phyloP scores from a whole-genome alignment of 495 filamentous ascomycete genomes.

The Podospora didyma region DNA sequence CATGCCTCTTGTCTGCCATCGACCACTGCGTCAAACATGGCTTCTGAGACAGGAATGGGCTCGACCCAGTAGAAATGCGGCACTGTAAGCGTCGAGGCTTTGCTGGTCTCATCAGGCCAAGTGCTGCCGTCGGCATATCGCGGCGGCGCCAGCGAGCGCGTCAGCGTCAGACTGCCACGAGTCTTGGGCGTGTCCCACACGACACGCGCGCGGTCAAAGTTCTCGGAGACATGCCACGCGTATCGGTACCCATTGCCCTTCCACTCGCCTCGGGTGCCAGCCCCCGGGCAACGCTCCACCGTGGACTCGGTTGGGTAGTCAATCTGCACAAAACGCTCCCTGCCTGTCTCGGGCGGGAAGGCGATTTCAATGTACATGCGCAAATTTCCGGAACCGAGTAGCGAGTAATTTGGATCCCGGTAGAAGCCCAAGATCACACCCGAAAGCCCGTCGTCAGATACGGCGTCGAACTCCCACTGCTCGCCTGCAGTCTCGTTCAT shows the following conservation, averaged over 20 bases:
- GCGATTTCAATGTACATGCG: slow-evolving; percentile 10
- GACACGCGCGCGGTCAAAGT: slow-evolving; percentile 1
- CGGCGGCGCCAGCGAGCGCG: slow-evolving; percentile 2
- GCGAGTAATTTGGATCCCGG: slow-evolving; percentile 10
- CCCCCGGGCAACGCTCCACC: slow-evolving; percentile 6
- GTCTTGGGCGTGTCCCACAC: slow-evolving; percentile 4
- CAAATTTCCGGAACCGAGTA: slow-evolving; percentile 5
- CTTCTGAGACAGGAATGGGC: slow-evolving; percentile 5
- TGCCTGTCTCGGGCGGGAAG: neutral
- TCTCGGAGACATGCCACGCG: slow-evolving; percentile 5
- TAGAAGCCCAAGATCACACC: slow-evolving; percentile 11
- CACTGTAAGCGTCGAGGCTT: slow-evolving; percentile 6
- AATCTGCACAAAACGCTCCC: slow-evolving; percentile 8
- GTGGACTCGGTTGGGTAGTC: slow-evolving; percentile 8
- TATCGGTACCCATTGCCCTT: slow-evolving; percentile 5
- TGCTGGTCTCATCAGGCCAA: slow-evolving; percentile 1
- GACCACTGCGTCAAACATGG: slow-evolving; percentile 1
- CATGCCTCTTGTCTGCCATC: slow-evolving; percentile 7
- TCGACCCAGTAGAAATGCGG: slow-evolving; percentile 11
- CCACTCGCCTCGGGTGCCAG: slow-evolving; percentile 8
- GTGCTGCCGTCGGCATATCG: slow-evolving; percentile 7
- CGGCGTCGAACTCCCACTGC: slow-evolving; percentile 12
- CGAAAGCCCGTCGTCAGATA: slow-evolving; percentile 7
- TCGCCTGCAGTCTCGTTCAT: slow-evolving; percentile 10
- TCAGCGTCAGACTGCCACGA: neutral